phyloP scores from a whole-genome alignment of 495 filamentous ascomycete species.

The Neurospora sp. region DNA sequence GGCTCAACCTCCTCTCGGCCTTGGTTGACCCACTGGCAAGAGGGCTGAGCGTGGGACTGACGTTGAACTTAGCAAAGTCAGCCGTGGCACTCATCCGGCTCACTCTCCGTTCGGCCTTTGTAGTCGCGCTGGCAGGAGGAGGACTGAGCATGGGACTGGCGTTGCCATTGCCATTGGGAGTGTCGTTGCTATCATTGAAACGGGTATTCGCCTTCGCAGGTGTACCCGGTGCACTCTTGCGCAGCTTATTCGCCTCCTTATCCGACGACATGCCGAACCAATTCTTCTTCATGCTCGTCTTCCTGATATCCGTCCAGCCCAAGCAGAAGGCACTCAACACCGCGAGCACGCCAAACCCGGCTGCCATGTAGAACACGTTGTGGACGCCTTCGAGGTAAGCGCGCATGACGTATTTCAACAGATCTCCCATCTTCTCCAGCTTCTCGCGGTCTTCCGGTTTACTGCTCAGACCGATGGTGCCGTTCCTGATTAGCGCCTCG shows the following conservation, averaged over 20 bases:
- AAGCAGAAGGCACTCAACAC: constrained; percentile 10
- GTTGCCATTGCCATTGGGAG: neutral
- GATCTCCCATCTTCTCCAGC: neutral
- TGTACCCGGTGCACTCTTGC: neutral
- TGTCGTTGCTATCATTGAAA: no score
- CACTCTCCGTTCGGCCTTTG: neutral
- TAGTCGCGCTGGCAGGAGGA: neutral
- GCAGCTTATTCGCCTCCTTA: neutral
- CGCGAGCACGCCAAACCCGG: constrained; percentile 2
- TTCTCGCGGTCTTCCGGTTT: neutral
- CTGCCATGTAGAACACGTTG: constrained; percentile 12
- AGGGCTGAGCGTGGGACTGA: neutral
- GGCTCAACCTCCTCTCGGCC: neutral
- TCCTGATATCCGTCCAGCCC: constrained; percentile 15
- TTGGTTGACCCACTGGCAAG: neutral
- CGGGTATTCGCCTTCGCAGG: neutral
- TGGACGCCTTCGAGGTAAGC: neutral
- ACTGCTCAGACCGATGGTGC: neutral
- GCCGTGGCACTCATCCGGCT: neutral
- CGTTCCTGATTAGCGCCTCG: neutral
- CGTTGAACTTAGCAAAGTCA: neutral
- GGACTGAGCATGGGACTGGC: neutral
- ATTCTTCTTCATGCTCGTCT: constrained; percentile 3
- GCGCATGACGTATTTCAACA: neutral
- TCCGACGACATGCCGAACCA: neutral